Conservation (phyloP, 768 basidiomycete genomes). For the Tephrocybe sp. region DNA sequence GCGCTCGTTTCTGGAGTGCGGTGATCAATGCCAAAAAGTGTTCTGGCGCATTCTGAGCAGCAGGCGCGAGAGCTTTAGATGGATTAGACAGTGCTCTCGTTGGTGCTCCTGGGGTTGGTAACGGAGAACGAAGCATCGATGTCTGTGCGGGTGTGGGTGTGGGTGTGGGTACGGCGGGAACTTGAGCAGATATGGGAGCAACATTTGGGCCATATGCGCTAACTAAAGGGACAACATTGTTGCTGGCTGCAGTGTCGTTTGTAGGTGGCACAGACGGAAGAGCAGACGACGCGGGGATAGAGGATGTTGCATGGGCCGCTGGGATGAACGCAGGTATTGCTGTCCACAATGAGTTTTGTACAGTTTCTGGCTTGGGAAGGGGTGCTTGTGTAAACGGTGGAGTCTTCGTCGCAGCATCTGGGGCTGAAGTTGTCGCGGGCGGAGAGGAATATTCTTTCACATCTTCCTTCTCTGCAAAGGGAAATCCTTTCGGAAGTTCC, state of each 20-base stretch:
- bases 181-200: neutral
- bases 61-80: neutral
- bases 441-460: neutral
- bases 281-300: no score
- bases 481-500: slow-evolving; percentile 17
- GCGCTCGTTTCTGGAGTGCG: slow-evolving; percentile 8
- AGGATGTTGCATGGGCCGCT: no score
- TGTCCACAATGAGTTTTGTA: no score
- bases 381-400: neutral
- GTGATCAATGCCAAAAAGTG: slow-evolving; percentile 10
- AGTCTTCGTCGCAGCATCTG: neutral
- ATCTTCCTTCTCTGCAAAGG: slow-evolving; percentile 10
- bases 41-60: neutral
- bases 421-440: neutral
- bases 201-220: no score
- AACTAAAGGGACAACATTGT: no score
- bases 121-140: neutral
- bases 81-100: neutral
- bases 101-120: neutral
- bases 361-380: no score
- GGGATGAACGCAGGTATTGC: no score
- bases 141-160: neutral
- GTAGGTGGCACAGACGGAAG: no score
- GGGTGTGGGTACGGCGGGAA: neutral
- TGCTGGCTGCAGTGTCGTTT: no score